Evolutionary conservation across 352 stramenopile genomes (phyloP).

Genomic region (Pythium vanterpoolii): DNA sequence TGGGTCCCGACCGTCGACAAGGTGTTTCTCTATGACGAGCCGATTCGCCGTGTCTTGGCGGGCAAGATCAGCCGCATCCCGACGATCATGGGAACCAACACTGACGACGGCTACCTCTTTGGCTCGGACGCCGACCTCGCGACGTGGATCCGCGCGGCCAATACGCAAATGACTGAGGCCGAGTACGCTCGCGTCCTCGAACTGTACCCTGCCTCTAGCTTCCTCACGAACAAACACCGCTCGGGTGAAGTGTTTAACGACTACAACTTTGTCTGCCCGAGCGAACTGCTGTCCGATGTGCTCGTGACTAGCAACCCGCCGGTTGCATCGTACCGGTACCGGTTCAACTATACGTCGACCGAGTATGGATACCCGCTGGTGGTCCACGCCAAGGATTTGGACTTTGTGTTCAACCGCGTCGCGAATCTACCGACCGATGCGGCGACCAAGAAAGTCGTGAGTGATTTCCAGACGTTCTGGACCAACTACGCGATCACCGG

Average conservation of each 20-base stretch:
- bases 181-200: not conserved
- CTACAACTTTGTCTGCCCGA: too few relatives aligned
- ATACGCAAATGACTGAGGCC: not conserved
- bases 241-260: too few relatives aligned
- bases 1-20: slow-evolving; percentile 11
- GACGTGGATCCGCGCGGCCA: not conserved
- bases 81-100: slow-evolving; percentile 9
- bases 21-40: not conserved
- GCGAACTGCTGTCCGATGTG: too few relatives aligned
- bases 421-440: not conserved
- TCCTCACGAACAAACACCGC: slow-evolving; percentile 1
- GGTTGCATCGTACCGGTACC: slow-evolving; percentile 17
- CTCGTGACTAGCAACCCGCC: too few relatives aligned
- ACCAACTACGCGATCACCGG: slow-evolving; percentile 5
- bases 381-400: slow-evolving; percentile 5
- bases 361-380: not conserved
- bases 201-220: slow-evolving; percentile 7
- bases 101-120: slow-evolving; percentile 12
- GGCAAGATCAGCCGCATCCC: slow-evolving; percentile 15
- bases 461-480: slow-evolving; percentile 6
- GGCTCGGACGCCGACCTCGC: too few relatives aligned
- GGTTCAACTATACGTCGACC: slow-evolving; percentile 9
- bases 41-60: not conserved
- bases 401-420: slow-evolving; percentile 11
- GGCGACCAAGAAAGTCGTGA: not conserved